A percentile compares a stretch with the other conserved stretches of the same genome.
Conservation (phyloP, 176 grass and related monocot genomes). For the Paspalum vaginatum region DNA sequence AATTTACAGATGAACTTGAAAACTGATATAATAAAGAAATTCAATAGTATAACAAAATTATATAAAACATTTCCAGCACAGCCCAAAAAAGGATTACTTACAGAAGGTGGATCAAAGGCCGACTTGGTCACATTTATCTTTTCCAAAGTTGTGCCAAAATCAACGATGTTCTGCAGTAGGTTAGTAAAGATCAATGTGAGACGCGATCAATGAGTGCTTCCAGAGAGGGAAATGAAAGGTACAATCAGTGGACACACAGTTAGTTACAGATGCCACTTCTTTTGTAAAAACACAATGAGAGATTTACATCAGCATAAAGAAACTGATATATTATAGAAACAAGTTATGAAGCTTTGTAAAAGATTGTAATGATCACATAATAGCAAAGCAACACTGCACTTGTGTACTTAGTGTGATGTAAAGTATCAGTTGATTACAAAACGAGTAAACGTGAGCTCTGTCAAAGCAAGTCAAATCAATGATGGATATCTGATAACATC, state of each 20-base stretch:
- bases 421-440: not conserved
- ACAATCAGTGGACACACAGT: not conserved
- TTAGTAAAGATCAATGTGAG: constrained; percentile 21
- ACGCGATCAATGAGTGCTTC: not conserved
- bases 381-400: not conserved
- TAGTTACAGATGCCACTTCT: not conserved
- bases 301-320: constrained; percentile 10
- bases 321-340: not conserved
- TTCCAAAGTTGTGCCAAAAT: constrained; percentile 65
- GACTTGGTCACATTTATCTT: constrained; percentile 71
- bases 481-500: constrained; percentile 11
- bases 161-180: constrained; percentile 62
- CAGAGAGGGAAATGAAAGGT: not conserved
- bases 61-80: constrained; percentile 4
- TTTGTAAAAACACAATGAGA: not conserved
- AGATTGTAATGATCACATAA: constrained; percentile 13
- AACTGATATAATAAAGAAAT: not conserved
- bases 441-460: not conserved
- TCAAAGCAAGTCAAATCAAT: not conserved
- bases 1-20: not conserved
- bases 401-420: constrained; percentile 7
- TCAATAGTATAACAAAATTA: not conserved
- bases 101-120: constrained; percentile 66
- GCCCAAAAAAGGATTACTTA: constrained; percentile 38
- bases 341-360: not conserved